These are phyloP conservation scores for Aspergillus ruber DNA, from an alignment of 2,329 filamentous ascomycete species.

Conservation along the genomic window DNA sequence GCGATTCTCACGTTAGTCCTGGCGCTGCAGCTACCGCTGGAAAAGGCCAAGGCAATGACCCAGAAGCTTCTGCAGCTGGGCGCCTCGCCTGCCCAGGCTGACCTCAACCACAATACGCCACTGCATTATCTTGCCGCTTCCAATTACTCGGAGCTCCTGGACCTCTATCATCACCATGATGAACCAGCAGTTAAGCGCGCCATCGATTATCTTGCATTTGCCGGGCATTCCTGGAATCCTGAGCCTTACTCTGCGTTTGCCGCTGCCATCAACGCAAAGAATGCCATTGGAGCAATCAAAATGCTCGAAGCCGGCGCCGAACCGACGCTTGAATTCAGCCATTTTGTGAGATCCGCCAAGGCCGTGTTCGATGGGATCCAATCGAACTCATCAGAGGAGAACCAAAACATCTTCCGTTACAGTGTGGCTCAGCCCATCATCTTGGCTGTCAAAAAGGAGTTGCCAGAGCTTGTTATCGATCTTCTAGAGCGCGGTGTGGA, in stretches of 20 bases:
- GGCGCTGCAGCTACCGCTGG: conserved; percentile 56
- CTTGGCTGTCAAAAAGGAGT: conserved; percentile 48
- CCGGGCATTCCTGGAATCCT: conserved; percentile 25
- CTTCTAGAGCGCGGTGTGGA: conserved; percentile 61
- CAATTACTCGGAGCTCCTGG: conserved; percentile 40
- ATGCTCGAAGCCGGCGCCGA: conserved; percentile 60
- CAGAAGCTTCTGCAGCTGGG: conserved; percentile 61
- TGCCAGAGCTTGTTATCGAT: conserved; percentile 49
- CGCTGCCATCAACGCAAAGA: conserved; percentile 50
- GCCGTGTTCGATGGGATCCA: conserved; percentile 4
- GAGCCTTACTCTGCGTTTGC: conserved; percentile 48
- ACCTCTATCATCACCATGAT: conserved; percentile 48
- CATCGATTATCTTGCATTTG: conserved; percentile 58
- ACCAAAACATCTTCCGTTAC: conserved; percentile 44
- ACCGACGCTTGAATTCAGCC: conserved; percentile 53
- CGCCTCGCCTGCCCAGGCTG: conserved; percentile 67
- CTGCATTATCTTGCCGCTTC: conserved; percentile 59
- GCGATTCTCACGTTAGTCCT: conserved; percentile 66
- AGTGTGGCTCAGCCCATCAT: conserved; percentile 60
- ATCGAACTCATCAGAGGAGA: conserved; percentile 41
- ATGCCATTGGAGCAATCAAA: conserved; percentile 50
- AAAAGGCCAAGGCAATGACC: conserved; percentile 60
- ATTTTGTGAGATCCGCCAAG: conserved; percentile 27
- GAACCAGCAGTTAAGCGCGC: conserved; percentile 55
- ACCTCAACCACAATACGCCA: conserved; percentile 57